These are phyloP conservation scores for Plasmodium coatneyi DNA, from an alignment of 169 alveolate species.

Conservation along the genomic window DNA sequence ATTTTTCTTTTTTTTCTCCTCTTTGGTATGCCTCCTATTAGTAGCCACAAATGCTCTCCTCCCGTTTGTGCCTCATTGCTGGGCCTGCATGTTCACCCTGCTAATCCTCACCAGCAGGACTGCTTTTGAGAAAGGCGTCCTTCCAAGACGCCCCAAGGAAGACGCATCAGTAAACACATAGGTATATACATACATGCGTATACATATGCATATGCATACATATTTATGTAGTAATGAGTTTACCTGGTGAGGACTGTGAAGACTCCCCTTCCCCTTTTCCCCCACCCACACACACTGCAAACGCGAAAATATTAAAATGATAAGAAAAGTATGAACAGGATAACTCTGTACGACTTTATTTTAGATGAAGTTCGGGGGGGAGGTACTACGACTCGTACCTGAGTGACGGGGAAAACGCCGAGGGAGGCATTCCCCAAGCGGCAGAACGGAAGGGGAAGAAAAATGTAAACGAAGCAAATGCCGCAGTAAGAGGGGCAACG, in stretches of 20 bases:
- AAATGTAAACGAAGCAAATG: not conserved
- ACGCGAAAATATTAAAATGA: conserved; percentile 24
- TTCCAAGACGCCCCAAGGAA: not conserved
- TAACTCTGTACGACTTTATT: conserved; percentile 69
- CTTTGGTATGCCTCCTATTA: not conserved
- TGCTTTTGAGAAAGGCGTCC: not conserved
- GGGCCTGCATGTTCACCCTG: not conserved
- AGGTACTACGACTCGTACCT: conserved; percentile 42
- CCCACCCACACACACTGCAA: too few relatives aligned
- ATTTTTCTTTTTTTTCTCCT: not conserved
- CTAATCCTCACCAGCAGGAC: not conserved
- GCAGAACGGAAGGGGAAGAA: conserved; percentile 2
- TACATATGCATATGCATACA: not conserved
- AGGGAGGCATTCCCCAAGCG: not conserved
- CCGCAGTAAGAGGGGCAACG: not conserved
- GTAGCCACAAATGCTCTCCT: not conserved
- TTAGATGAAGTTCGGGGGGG: conserved; percentile 70
- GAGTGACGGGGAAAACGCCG: conserved; percentile 45
- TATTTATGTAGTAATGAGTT: too few relatives aligned
- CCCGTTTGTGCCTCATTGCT: not conserved
- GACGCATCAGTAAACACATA: not conserved
- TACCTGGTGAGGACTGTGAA: not conserved
- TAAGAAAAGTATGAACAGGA: conserved; percentile 64
- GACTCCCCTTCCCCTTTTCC: not conserved
- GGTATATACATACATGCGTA: not conserved